Evolutionary conservation across 164 flowering plant genomes (phyloP), one percentile per base, ranked within the genome.

Genomic region (Piper longum): DNA sequence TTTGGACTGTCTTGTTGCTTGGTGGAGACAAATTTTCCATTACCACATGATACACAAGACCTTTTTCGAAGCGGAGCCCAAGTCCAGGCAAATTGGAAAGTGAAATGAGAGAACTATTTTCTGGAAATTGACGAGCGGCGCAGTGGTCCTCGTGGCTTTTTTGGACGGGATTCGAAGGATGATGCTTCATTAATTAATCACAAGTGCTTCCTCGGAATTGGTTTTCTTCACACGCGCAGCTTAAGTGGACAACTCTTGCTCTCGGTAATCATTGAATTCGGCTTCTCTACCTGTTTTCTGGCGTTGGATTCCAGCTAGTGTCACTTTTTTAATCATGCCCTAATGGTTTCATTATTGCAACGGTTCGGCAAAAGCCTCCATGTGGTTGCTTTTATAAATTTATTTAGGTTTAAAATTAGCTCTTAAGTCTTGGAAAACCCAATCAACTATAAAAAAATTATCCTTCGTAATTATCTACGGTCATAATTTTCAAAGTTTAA

Each of bases 11-110:
- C 52, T 48, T 14, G 9, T 14, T 48, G 3, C 11, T 57, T 57
- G 69, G 71, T 61, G 65, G 48, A 60, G 54, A 48, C 62, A 67
- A 66, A 73, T 75, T 48, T 48, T 48, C 52, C 52, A 48, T 48
- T 48, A 1, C 52, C 52, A 48, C 7, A 9, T 5, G 52, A 48
- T 48, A 9, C 14, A 48, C 9, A 48, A 5, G 52, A 48, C 52
- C 36, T 26, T 48, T 6, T 44, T 11, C 14, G 7, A 48, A 48
- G 52, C 52, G 2, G 14, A 44, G 14, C 52, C 14, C 9, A 9
- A 48, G 11, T 5, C 3, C 52, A 3, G 48, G 14, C 8, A 48
- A 48, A 13, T 48, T 48, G 52, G 52, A 44, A 11, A 44, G 36
- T 6, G 48, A 44, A 11, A 44, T 11, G 7, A 11, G 48, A 44